Conservation (phyloP, 352 stramenopile species). For the Pythium grandisporangium region DNA sequence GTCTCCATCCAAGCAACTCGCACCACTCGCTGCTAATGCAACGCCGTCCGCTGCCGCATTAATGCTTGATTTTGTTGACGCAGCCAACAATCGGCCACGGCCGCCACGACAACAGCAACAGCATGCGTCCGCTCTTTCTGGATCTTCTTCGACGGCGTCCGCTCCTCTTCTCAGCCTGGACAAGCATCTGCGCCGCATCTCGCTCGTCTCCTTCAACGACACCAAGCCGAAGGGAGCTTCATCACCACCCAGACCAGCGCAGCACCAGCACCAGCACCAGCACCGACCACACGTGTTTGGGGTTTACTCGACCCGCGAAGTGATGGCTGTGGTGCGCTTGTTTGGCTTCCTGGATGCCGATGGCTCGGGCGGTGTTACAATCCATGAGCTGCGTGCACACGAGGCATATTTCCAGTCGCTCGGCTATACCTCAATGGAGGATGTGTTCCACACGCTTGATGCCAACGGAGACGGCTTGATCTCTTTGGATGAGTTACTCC, state of each 20-base stretch:
- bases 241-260: background rate
- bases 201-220: conserved; percentile 1
- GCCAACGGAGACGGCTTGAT: conserved; percentile 2
- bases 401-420: conserved; percentile 5
- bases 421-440: conserved; percentile 4
- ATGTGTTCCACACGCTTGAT: conserved; percentile 10
- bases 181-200: conserved; percentile 1
- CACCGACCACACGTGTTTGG: conserved; percentile 4
- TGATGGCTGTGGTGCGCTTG: conserved; percentile 12
- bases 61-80: conserved; percentile 1
- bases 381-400: conserved; percentile 5
- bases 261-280: background rate
- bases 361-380: conserved; percentile 3
- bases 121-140: background rate
- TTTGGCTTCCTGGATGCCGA: conserved; percentile 11
- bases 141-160: no score
- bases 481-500: conserved; percentile 5
- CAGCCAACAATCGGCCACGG: background rate
- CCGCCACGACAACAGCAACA: background rate
- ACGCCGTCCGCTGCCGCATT: background rate
- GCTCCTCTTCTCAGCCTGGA: conserved; percentile 1
- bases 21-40: background rate
- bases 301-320: conserved; percentile 9
- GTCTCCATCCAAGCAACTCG: background rate
- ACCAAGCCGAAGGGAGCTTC: background rate